These are phyloP conservation scores for Mangifera indica DNA, from an alignment of 345 rosid species.

Conservation along the genomic window DNA sequence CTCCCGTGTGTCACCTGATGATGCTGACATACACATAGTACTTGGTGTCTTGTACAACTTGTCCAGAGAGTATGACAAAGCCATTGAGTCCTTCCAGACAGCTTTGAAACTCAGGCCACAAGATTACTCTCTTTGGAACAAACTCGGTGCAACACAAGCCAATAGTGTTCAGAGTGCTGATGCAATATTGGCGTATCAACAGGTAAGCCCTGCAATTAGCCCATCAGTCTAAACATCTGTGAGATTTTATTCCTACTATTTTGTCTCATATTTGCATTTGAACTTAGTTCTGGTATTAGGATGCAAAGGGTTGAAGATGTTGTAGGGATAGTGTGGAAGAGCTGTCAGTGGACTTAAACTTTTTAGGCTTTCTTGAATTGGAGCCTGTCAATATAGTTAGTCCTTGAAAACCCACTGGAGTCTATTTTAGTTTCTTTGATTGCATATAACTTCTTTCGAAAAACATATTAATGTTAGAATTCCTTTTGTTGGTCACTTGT, in stretches of 20 bases:
- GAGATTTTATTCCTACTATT: background rate
- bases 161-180: slow-evolving; percentile 98
- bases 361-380: too few species aligned
- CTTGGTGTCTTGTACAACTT: slow-evolving; percentile 91
- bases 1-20: slow-evolving; percentile 88
- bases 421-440: too few species aligned
- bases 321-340: too few species aligned
- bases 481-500: too few species aligned
- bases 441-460: too few species aligned
- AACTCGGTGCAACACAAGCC: slow-evolving; percentile 98
- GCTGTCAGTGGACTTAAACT: too few species aligned
- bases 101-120: slow-evolving; percentile 89
- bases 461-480: too few species aligned
- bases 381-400: too few species aligned
- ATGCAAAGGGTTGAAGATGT: background rate
- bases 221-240: background rate
- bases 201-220: slow-evolving; percentile 38
- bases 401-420: too few species aligned
- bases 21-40: slow-evolving; percentile 93
- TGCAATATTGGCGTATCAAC: slow-evolving; percentile 97
- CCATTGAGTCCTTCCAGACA: slow-evolving; percentile 72
- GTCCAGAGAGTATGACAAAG: slow-evolving; percentile 90
- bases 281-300: background rate
- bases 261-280: background rate
- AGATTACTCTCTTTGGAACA: slow-evolving; percentile 99